Base-by-base conservation (phyloP, 495 filamentous ascomycete species). In the Rostrohypoxylon terebratum region DNA sequence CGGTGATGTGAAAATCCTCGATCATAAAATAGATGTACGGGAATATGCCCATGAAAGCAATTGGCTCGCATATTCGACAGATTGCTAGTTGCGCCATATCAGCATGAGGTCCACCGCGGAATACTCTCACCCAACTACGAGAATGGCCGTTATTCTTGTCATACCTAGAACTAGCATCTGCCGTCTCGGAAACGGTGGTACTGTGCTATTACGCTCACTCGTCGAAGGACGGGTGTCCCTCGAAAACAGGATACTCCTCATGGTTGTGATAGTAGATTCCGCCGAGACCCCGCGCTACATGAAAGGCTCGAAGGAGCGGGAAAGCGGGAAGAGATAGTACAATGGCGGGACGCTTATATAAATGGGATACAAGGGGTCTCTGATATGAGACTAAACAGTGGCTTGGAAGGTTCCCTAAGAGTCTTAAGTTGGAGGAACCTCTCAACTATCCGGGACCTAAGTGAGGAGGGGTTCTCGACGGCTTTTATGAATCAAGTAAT, bases 21-120 rank as follows among this genome's bases (percentile, higher is more conserved):
- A 98, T 92, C 96, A 99, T 99, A 83, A 91, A 96, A 83, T 97
- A 99, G 76, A 95, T 94, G 78, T 99, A 99, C 3, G 96, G 96
- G 77, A 99, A 98, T 73, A 99, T 97, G 57, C 94, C 97, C 92
- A 97, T 98, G 86, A 99, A 98, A 9, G 96, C 96, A 79, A 99
- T 97, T 51, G 96, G 96, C 80, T 99, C 96, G 85, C 93, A 97
- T 80, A 99, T 96, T 73, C 96, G 90, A 78, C 93, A 96, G 70
- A 97, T 81, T 36, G 94, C 96, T 98, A 74, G 55, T 69, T 53
- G 16, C 63, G 50, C 3, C 57, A 63, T 71, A 81, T 88, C 74
- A 87, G 80, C 53, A 48, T 40, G 5, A 63, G 59, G 14, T 57
- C 25, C 55, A 59, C 57, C 16, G n/a, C 5, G 16, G 23, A 36